These are phyloP conservation scores for Rhizomucor pusillus DNA, from an alignment of 371 early-diverging fungal genomes.

Conservation along the genomic window DNA sequence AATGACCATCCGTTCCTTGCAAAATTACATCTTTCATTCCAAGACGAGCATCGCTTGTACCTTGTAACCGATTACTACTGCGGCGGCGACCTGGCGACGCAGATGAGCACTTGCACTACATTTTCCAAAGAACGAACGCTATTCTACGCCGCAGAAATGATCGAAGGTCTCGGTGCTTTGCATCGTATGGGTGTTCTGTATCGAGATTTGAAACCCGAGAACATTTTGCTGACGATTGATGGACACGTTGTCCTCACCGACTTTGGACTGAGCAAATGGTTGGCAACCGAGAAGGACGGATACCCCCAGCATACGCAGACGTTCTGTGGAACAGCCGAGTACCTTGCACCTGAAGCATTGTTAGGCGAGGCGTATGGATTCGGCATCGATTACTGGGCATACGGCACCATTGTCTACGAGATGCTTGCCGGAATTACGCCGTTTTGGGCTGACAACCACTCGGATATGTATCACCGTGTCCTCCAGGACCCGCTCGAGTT, in stretches of 20 bases:
- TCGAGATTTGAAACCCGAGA: slow-evolving; percentile 88
- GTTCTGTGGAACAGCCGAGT: slow-evolving; percentile 95
- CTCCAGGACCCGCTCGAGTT: slow-evolving; percentile 75
- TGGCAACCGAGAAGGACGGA: slow-evolving; percentile 24
- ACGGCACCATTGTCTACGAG: slow-evolving; percentile 93
- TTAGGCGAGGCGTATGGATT: slow-evolving; percentile 78
- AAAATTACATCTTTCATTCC: slow-evolving; percentile 90
- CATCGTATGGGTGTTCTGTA: slow-evolving; percentile 90
- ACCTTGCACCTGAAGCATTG: slow-evolving; percentile 90
- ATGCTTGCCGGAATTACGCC: slow-evolving; percentile 79
- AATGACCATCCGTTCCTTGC: slow-evolving; percentile 89
- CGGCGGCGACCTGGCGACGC: slow-evolving; percentile 78
- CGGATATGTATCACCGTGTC: slow-evolving; percentile 82
- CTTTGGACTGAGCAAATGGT: slow-evolving; percentile 86
- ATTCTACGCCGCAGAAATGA: slow-evolving; percentile 88
- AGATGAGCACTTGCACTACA: slow-evolving; percentile 45
- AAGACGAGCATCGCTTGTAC: slow-evolving; percentile 87
- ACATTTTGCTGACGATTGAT: slow-evolving; percentile 74
- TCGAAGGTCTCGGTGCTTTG: slow-evolving; percentile 83
- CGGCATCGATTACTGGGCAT: slow-evolving; percentile 97
- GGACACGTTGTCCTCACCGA: slow-evolving; percentile 91
- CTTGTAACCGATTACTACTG: slow-evolving; percentile 97
- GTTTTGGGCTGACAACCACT: slow-evolving; percentile 80
- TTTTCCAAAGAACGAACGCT: slow-evolving; percentile 45
- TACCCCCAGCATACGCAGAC: slow-evolving; percentile 68